Base-by-base conservation (phyloP, 1,139 yeast genomes). In the Arxiozyma slooffiae region DNA sequence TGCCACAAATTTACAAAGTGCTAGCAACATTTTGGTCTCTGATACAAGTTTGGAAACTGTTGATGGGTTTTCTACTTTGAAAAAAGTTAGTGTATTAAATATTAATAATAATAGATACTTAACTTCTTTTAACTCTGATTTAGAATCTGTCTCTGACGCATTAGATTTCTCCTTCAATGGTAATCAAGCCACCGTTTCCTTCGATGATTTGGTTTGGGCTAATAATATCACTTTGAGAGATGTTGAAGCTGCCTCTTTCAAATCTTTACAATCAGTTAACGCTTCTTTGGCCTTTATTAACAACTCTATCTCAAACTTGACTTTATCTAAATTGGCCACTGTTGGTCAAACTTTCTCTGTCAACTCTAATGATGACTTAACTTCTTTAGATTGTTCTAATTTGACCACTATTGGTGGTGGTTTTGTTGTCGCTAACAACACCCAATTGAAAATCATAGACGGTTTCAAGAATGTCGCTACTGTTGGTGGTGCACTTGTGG, bases 121-220 rank as follows among this genome's bases (percentile, higher is more conserved):
- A 67, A 73, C 73, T 62, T 72, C 86, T 56, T 78, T 85, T 64
- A 80, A 85, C 68, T 81, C 90, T 50, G 80, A 81, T 61, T 80
- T 92, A 69, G 72, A 81, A 70, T 72, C 82, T 58, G 94, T 89
- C 58, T 79, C 94, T 57, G 80, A 80, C 68, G 68, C 81, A 58
- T 76, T 92, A 66, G 81, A 83, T 62, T 81, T 92, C 68, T 81
- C 96, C 57, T 85, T 79, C 77, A 92, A 94, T 75, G 85, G 95
- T 65, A 83, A 82, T 55, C 73, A 79, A 55, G 84, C 85, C 56
- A 81, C 79, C 58, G 85, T 82, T 59, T 60, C 73, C 55, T 85
- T 92, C 61, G 81, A 83, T n/a, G 71, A 78, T 64, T 81, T 92
- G 70, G 65, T 76, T 58, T 79, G 88, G 81, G 97, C 96, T 59